Conservation (phyloP, 2,329 filamentous ascomycete species). For the Fusarium succisae region DNA sequence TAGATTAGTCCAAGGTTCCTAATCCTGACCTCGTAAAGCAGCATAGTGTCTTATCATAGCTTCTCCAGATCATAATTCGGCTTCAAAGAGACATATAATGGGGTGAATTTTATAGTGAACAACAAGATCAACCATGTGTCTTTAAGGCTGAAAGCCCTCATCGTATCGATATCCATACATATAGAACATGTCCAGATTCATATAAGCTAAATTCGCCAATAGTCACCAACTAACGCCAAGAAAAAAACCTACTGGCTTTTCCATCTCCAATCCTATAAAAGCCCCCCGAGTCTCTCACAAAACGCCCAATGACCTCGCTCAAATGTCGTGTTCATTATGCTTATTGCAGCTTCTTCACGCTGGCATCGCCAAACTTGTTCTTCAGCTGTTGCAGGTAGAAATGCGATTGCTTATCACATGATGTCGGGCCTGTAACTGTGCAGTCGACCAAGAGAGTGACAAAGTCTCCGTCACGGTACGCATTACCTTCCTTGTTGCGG, state of each 20-base stretch:
- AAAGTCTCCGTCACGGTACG: slow-evolving; percentile 86
- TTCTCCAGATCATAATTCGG: neutral
- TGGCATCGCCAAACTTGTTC: slow-evolving; percentile 47
- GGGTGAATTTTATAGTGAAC: neutral
- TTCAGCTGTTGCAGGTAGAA: slow-evolving; percentile 60
- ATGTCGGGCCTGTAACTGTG: slow-evolving; percentile 62
- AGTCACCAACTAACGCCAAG: slow-evolving; percentile 27
- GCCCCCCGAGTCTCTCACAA: slow-evolving; percentile 22
- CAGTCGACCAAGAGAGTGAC: slow-evolving; percentile 83
- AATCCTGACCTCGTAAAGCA: neutral
- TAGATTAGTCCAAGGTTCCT: neutral
- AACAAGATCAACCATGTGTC: neutral
- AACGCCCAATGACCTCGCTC: slow-evolving; percentile 27
- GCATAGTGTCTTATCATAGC: neutral
- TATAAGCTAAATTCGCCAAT: slow-evolving; percentile 10
- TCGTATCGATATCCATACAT: neutral
- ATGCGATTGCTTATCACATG: slow-evolving; percentile 77
- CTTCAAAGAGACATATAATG: neutral
- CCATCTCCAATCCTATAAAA: slow-evolving; percentile 5
- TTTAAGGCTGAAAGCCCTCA: neutral
- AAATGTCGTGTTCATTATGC: slow-evolving; percentile 24
- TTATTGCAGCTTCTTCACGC: slow-evolving; percentile 1
- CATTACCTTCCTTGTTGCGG: slow-evolving; percentile 61
- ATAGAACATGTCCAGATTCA: slow-evolving; percentile 6
- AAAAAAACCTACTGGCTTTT: slow-evolving; percentile 9